A percentile compares a stretch with the other conserved stretches of the same genome.
phyloP scores from a whole-genome alignment of 148 eudicot genomes.

The Salicornia ramosissima region DNA sequence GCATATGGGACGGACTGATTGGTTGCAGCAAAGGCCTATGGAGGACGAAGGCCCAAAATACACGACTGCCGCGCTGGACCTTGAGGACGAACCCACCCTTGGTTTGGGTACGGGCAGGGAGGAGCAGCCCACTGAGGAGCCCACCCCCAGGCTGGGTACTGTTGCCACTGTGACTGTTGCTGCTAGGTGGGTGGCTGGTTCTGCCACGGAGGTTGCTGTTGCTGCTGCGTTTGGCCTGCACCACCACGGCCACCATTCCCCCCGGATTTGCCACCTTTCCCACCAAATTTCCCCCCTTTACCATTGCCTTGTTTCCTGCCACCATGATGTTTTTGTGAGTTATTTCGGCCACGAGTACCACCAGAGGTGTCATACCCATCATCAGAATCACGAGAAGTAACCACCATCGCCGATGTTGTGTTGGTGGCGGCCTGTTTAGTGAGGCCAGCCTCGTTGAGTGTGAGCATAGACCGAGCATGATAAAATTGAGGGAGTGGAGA shows the following conservation, averaged over 20 bases:
- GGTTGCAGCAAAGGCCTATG: not conserved
- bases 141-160: too few relatives aligned
- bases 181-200: not conserved
- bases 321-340: not conserved
- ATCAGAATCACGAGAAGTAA: not conserved
- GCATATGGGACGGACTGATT: too few relatives aligned
- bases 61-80: not conserved
- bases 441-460: not conserved
- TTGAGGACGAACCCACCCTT: not conserved
- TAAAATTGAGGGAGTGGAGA: not conserved
- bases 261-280: not conserved
- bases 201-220: not conserved
- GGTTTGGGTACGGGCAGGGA: too few relatives aligned
- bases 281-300: not conserved
- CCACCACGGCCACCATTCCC: not conserved
- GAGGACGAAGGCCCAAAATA: not conserved
- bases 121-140: too few relatives aligned
- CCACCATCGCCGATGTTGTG: not conserved
- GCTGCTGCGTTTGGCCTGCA: not conserved
- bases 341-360: not conserved
- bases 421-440: not conserved
- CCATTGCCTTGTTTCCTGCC: not conserved
- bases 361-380: too few relatives aligned
- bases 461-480: not conserved
- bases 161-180: not conserved